A percentile compares a stretch with the other conserved stretches of the same genome.
phyloP scores from a whole-genome alignment of 192 early-diverging fungal species.

The Linnemannia exigua region DNA sequence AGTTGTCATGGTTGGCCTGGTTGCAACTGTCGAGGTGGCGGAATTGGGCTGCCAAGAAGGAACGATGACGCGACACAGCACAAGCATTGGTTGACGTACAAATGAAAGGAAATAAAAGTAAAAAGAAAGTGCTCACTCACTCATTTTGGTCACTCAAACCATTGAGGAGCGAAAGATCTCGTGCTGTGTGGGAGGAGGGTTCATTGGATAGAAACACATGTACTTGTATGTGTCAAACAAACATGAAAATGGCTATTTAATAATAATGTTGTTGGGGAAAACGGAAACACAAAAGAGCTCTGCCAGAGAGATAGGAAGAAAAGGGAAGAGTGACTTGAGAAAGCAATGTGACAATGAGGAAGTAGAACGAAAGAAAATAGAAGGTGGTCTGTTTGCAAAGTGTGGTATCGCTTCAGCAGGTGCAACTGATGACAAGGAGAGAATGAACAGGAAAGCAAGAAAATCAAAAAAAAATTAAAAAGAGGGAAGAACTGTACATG shows the following conservation, averaged over 20 bases:
- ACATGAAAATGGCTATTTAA: not conserved
- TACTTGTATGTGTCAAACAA: not conserved
- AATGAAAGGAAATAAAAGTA: not conserved
- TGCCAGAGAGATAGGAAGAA: conserved; percentile 8
- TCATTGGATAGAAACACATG: conserved; percentile 2
- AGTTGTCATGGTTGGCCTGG: not conserved
- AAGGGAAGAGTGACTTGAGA: not conserved
- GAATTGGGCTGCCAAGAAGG: not conserved
- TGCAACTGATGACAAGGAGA: not conserved
- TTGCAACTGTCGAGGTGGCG: not conserved
- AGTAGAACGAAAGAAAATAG: not conserved
- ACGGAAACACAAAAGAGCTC: not conserved
- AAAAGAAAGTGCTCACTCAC: not conserved
- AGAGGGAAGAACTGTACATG: not conserved
- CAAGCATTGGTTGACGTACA: not conserved
- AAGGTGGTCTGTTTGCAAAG: not conserved
- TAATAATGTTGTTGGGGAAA: not conserved
- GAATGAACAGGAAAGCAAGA: not conserved
- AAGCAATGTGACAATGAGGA: not conserved
- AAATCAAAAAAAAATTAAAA: not conserved
- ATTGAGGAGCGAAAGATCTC: not conserved
- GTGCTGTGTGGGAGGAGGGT: not conserved
- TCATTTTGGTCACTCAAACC: not conserved
- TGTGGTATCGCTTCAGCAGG: not conserved
- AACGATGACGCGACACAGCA: not conserved